These are phyloP conservation scores for Vachellia collinsii DNA, from an alignment of 306 rosid genomes.

Conservation along the genomic window DNA sequence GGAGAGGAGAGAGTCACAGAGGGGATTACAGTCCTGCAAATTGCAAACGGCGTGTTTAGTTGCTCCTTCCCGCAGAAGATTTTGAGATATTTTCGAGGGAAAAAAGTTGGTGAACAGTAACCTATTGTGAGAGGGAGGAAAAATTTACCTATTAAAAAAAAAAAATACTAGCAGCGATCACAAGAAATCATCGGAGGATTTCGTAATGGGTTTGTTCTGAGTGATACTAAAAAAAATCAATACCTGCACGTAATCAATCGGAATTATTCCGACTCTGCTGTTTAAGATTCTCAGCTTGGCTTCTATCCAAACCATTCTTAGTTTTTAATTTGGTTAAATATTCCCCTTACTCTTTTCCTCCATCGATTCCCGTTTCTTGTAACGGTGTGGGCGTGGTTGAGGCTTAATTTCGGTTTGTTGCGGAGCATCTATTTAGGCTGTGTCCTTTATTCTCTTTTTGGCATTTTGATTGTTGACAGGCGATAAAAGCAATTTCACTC, in stretches of 20 bases:
- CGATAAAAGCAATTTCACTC: slow-evolving; percentile 35
- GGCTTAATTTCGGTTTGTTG: slow-evolving; percentile 30
- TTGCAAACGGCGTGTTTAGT: too few relatives aligned
- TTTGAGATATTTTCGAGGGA: too few relatives aligned
- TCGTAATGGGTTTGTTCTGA: slow-evolving; percentile 51
- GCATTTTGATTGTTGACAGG: slow-evolving; percentile 37
- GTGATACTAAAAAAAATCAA: too few relatives aligned
- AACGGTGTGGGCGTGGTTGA: slow-evolving; percentile 23
- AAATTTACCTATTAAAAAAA: too few relatives aligned
- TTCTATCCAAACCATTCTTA: slow-evolving; percentile 18
- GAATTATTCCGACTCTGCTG: slow-evolving; percentile 18
- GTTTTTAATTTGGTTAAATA: slow-evolving; percentile 14
- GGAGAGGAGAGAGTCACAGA: too few relatives aligned
- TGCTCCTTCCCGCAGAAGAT: too few relatives aligned
- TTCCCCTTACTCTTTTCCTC: slow-evolving; percentile 3
- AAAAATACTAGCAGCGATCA: slow-evolving; percentile 1
- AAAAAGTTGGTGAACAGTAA: too few relatives aligned
- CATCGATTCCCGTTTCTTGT: slow-evolving; percentile 14
- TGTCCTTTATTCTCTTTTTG: slow-evolving; percentile 37
- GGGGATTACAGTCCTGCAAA: too few relatives aligned
- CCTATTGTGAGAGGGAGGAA: too few relatives aligned
- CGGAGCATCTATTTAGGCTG: neutral
- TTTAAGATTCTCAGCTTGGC: slow-evolving; percentile 42
- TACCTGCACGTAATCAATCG: slow-evolving; percentile 63
- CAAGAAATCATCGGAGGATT: slow-evolving; percentile 46